A percentile compares a stretch with the other conserved stretches of the same genome.
phyloP scores from a whole-genome alignment of 495 filamentous ascomycete species.

The Penicillium steckii region DNA sequence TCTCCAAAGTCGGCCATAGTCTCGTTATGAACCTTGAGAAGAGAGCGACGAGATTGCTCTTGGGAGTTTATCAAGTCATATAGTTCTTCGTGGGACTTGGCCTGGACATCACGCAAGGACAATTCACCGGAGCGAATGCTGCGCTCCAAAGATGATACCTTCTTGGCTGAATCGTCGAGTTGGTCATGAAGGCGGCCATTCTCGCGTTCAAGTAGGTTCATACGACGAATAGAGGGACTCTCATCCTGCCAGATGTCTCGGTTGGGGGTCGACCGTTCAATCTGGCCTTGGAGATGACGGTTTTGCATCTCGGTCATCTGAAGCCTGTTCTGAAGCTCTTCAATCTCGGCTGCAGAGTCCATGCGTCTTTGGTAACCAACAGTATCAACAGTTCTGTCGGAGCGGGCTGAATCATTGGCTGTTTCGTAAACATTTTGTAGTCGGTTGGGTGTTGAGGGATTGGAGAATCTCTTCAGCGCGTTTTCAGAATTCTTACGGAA shows the following conservation, averaged over 20 bases:
- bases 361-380: constrained; percentile 84
- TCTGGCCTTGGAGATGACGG: constrained; percentile 85
- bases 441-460: constrained; percentile 72
- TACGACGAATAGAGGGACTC: constrained; percentile 76
- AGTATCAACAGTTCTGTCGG: constrained; percentile 87
- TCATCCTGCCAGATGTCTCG: constrained; percentile 70
- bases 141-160: constrained; percentile 86
- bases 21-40: constrained; percentile 82
- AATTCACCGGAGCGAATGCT: constrained; percentile 86
- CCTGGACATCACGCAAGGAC: constrained; percentile 86
- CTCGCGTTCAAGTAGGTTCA: constrained; percentile 89
- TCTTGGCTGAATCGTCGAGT: constrained; percentile 92
- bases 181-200: constrained; percentile 92
- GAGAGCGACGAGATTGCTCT: constrained; percentile 78
- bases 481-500: constrained; percentile 70
- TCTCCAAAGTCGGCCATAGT: constrained; percentile 81
- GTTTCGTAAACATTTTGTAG: constrained; percentile 61
- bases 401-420: constrained; percentile 77
- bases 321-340: constrained; percentile 91
- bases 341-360: constrained; percentile 88
- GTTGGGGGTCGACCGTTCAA: constrained; percentile 61
- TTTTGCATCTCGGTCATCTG: constrained; percentile 97
- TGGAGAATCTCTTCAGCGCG: constrained; percentile 63
- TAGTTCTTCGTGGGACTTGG: constrained; percentile 91
- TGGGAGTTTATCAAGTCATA: constrained; percentile 92